Conservation (phyloP, 73 alveolate genomes). For the Paraurostyla sp. region DNA sequence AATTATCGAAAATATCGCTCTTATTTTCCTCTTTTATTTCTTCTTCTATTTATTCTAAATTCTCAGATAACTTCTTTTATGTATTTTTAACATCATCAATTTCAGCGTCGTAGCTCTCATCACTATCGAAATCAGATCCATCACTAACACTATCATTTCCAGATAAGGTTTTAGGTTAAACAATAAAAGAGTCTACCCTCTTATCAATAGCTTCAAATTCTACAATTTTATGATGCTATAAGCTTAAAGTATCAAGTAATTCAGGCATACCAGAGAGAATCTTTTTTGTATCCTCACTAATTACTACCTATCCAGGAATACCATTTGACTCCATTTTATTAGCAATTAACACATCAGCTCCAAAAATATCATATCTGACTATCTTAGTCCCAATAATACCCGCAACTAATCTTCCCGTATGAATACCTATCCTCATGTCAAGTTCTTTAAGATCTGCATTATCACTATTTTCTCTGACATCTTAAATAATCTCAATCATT, state of each 20-base stretch:
- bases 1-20: too few species aligned
- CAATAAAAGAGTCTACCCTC: background rate
- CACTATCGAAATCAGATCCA: background rate
- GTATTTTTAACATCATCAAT: background rate
- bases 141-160: background rate
- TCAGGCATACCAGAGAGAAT: conserved; percentile 34
- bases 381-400: conserved; percentile 93
- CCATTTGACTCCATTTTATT: conserved; percentile 98
- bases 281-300: conserved; percentile 91
- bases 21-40: too few species aligned
- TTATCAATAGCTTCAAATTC: background rate
- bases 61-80: background rate
- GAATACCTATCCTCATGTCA: conserved; percentile 96
- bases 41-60: background rate
- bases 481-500: conserved; percentile 94
- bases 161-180: background rate
- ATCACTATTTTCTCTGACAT: conserved; percentile 87
- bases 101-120: background rate
- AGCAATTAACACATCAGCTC: conserved; percentile 97
- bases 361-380: conserved; percentile 98
- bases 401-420: conserved; percentile 90
- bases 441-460: conserved; percentile 81
- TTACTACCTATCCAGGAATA: conserved; percentile 90
- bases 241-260: background rate
- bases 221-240: conserved; percentile 23